phyloP scores from a whole-genome alignment of 164 flowering plant genomes.

The Vitis rotundifolia region DNA sequence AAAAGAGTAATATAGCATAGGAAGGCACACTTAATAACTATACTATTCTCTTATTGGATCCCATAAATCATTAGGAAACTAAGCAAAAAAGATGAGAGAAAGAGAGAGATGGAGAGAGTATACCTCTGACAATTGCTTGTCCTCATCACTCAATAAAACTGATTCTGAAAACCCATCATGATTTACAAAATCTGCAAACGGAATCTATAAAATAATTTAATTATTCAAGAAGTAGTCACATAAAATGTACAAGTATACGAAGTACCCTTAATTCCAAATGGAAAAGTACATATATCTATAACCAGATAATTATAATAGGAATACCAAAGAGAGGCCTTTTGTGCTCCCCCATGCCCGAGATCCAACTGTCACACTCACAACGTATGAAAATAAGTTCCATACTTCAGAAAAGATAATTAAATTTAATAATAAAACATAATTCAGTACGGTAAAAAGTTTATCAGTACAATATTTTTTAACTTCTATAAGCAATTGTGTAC shows the following conservation, averaged over 20 bases:
- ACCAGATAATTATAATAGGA: slow-evolving; percentile 3
- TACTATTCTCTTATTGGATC: too few species aligned
- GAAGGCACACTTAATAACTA: too few species aligned
- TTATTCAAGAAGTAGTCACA: slow-evolving; percentile 3
- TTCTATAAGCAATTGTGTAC: slow-evolving; percentile 31
- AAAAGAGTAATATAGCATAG: not conserved
- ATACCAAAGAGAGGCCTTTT: slow-evolving; percentile 70
- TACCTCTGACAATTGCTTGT: slow-evolving; percentile 67
- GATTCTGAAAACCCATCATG: slow-evolving; percentile 69
- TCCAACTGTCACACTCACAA: slow-evolving; percentile 52
- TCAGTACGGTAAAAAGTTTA: not conserved
- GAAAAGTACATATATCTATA: not conserved
- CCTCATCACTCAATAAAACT: slow-evolving; percentile 50
- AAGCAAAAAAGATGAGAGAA: not conserved
- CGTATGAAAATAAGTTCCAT: not conserved
- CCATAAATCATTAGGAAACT: not conserved
- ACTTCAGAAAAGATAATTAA: not conserved
- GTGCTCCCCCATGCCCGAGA: slow-evolving; percentile 87
- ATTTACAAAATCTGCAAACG: slow-evolving; percentile 89
- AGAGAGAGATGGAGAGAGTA: slow-evolving; percentile 4
- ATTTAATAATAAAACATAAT: not conserved
- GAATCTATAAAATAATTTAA: slow-evolving; percentile 49
- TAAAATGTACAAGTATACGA: not conserved
- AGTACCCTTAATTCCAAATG: not conserved
- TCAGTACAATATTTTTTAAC: not conserved